These are phyloP conservation scores for Cryptococcus sp. DNA, from an alignment of 1,284 basidiomycete genomes.

Conservation along the genomic window DNA sequence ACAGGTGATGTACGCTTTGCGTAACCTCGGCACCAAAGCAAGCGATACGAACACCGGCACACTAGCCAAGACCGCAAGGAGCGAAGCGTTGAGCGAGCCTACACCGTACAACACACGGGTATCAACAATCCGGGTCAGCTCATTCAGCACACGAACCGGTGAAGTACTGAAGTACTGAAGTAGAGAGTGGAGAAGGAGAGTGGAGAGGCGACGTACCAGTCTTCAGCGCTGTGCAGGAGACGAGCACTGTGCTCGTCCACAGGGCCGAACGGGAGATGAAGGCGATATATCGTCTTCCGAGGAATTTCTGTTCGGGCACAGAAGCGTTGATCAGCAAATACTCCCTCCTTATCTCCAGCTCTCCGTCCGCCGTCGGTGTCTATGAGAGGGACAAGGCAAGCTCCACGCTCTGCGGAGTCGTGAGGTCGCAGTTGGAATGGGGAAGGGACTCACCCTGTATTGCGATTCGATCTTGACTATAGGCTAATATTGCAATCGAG, in stretches of 20 bases:
- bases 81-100: slow-evolving; percentile 19
- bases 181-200: neutral
- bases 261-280: slow-evolving; percentile 21
- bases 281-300: slow-evolving; percentile 34
- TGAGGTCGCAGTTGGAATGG: neutral
- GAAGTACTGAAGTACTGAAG: slow-evolving; percentile 3
- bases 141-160: neutral
- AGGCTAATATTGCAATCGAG: slow-evolving; percentile 1
- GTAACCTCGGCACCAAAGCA: slow-evolving; percentile 26
- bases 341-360: too few relatives aligned
- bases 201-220: neutral
- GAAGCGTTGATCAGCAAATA: neutral
- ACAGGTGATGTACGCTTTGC: slow-evolving; percentile 38
- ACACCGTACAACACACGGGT: neutral
- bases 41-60: slow-evolving; percentile 56
- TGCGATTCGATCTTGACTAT: slow-evolving; percentile 35
- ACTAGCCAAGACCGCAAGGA: slow-evolving; percentile 62
- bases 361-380: too few relatives aligned
- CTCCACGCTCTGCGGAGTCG: too few relatives aligned
- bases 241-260: slow-evolving; percentile 9
- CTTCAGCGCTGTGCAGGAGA: neutral
- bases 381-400: too few relatives aligned
- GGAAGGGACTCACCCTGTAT: slow-evolving; percentile 31
- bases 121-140: neutral
- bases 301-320: slow-evolving; percentile 26